Base-by-base conservation (phyloP, 1,284 basidiomycete species). In the Apiotrichum sp. region DNA sequence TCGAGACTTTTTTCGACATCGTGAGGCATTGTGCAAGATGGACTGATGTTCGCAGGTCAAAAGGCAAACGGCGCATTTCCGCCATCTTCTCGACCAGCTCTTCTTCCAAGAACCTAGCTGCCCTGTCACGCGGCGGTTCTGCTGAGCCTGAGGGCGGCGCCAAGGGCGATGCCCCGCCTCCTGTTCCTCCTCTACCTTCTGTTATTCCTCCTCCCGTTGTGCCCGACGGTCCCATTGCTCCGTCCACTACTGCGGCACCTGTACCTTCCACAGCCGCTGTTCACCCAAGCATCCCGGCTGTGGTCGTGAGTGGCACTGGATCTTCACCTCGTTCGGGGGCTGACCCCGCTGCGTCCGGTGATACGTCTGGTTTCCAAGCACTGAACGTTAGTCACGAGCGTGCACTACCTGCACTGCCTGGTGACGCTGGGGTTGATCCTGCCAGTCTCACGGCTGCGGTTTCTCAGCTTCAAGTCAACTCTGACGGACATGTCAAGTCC, bases 51-150 rank as follows among this genome's bases (percentile, higher is more conserved):
- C 3, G 3, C 56, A 68, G 69, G 3, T 40, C 42, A 9, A 72
- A 71, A 57, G 62, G 66, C 10, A 61, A 66, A 44, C 67, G 65
- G 51, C 59, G 70, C 14, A 56, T 74, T 2, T 70, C 69, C 0
- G 69, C 69, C 8, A 53, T 74, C 13, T 73, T 74, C 64, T 68
- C 64, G 13, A 22, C 11, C 36, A 29, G 47, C 35, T 13, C 47
- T 34, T 35, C 46, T 33, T 38, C 34, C 46, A 48, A 48, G 47
- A 39, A 31, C 47, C 32, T 46, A 13, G 46, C 34, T 31, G 16
- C 35, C 47, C 34, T 34, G 34, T 8, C 47, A 36, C 47, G 47
- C 36, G 36, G n/a, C 9, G 34, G 13, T 9, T 38, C 47, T 3
- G 47, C 10, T 10, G 47, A 48, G 35, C 47, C 68, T 63, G 2